Percentiles rank a stretch among this genome's conserved stretches.
phyloP scores from a whole-genome alignment of 257 asterid species.

The Scutellaria baicalensis region DNA sequence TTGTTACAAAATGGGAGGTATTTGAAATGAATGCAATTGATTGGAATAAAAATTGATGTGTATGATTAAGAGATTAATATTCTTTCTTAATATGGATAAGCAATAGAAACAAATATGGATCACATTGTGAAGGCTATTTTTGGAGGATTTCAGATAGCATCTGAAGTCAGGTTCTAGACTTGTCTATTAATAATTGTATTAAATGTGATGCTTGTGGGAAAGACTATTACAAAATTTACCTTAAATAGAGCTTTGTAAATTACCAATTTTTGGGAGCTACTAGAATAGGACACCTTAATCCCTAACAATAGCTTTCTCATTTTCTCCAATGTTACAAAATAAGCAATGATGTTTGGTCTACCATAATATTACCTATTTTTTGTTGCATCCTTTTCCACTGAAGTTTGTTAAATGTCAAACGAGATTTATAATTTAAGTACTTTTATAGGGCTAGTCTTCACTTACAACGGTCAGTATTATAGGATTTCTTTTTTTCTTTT shows the following conservation, averaged over 20 bases:
- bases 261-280: not conserved
- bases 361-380: not conserved
- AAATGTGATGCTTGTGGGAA: not conserved
- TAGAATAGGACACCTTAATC: not conserved
- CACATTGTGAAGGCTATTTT: not conserved
- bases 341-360: not conserved
- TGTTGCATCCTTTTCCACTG: not conserved
- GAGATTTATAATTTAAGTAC: no score
- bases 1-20: not conserved
- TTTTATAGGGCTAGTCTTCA: no score
- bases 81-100: not conserved
- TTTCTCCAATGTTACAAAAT: not conserved
- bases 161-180: not conserved
- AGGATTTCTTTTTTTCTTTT: no score
- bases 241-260: not conserved
- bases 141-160: not conserved
- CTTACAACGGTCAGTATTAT: no score
- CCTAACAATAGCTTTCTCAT: not conserved
- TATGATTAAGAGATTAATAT: not conserved
- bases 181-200: not conserved
- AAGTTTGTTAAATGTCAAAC: not conserved
- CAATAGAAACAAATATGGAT: not conserved
- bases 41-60: not conserved
- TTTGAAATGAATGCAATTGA: not conserved
- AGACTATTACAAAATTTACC: not conserved